These are phyloP conservation scores for Aquilaria malaccensis DNA, from an alignment of 345 rosid species.

Conservation along the genomic window DNA sequence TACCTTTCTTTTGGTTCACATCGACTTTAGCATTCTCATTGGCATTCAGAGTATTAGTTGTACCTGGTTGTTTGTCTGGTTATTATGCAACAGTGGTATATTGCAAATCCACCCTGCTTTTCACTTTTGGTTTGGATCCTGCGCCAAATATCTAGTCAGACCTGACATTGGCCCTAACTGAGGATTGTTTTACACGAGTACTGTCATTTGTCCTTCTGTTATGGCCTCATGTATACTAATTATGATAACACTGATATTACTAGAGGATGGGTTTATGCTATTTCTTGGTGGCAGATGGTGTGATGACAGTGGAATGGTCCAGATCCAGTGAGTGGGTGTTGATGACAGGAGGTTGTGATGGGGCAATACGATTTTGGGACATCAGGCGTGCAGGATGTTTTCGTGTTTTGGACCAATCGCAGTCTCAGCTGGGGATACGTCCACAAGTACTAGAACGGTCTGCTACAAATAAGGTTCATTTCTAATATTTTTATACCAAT, in stretches of 20 bases:
- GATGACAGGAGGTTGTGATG: slow-evolving; percentile 94
- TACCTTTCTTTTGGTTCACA: neutral
- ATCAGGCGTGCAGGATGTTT: slow-evolving; percentile 93
- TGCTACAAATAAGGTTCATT: slow-evolving; percentile 43
- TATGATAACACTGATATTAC: neutral
- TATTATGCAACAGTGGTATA: too few relatives aligned
- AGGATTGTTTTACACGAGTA: neutral
- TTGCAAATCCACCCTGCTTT: too few relatives aligned
- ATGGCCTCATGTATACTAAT: neutral
- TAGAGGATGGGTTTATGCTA: slow-evolving; percentile 1
- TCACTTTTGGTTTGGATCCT: too few relatives aligned
- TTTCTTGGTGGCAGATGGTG: slow-evolving; percentile 58
- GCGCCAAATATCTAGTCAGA: too few relatives aligned
- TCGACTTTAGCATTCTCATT: too few relatives aligned
- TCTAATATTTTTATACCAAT: slow-evolving; percentile 1
- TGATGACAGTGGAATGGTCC: slow-evolving; percentile 96
- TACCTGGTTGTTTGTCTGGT: too few relatives aligned
- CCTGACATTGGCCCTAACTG: too few relatives aligned
- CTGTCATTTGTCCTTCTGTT: neutral
- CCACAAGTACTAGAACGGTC: slow-evolving; percentile 52
- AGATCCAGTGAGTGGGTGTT: slow-evolving; percentile 89
- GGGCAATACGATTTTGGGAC: slow-evolving; percentile 98
- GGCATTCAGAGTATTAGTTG: too few relatives aligned
- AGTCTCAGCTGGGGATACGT: slow-evolving; percentile 74
- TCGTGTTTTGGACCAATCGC: slow-evolving; percentile 84